Evolutionary conservation across 2,329 filamentous ascomycete genomes (phyloP).

Genomic region (Trichoderma sp.): DNA sequence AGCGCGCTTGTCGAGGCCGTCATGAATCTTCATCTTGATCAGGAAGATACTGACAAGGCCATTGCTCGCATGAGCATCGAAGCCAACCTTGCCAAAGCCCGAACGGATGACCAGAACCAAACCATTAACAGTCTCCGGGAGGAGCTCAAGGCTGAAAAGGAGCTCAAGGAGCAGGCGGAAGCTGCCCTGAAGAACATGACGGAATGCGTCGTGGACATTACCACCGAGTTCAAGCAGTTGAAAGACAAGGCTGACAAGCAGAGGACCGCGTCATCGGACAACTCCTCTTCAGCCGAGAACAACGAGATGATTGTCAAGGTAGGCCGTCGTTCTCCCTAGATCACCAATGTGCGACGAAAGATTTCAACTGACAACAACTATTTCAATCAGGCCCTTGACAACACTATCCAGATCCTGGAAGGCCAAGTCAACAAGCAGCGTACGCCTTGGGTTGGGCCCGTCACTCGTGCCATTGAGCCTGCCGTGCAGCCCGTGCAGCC

Average conservation of each 20-base stretch:
- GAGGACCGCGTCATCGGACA: slow-evolving; percentile 27
- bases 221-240: slow-evolving; percentile 37
- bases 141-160: slow-evolving; percentile 39
- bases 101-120: slow-evolving; percentile 40
- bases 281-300: slow-evolving; percentile 27
- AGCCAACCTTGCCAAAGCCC: slow-evolving; percentile 42
- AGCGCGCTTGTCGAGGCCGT: slow-evolving; percentile 45
- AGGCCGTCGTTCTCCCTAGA: not conserved
- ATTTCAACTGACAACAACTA: not conserved
- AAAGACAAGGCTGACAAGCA: slow-evolving; percentile 35
- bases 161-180: slow-evolving; percentile 39
- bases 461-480: slow-evolving; percentile 41
- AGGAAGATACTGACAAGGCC: slow-evolving; percentile 45
- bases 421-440: slow-evolving; percentile 43
- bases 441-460: slow-evolving; percentile 42
- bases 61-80: slow-evolving; percentile 46
- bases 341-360: too few species aligned
- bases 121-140: slow-evolving; percentile 39
- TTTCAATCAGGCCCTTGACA: slow-evolving; percentile 38
- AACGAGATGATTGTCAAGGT: slow-evolving; percentile 41
- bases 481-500: slow-evolving; percentile 31
- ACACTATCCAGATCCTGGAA: slow-evolving; percentile 41
- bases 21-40: slow-evolving; percentile 43
- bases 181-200: slow-evolving; percentile 36
- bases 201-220: slow-evolving; percentile 36